phyloP scores from a whole-genome alignment of 805 yeast species.

The Candida krabiensis region DNA sequence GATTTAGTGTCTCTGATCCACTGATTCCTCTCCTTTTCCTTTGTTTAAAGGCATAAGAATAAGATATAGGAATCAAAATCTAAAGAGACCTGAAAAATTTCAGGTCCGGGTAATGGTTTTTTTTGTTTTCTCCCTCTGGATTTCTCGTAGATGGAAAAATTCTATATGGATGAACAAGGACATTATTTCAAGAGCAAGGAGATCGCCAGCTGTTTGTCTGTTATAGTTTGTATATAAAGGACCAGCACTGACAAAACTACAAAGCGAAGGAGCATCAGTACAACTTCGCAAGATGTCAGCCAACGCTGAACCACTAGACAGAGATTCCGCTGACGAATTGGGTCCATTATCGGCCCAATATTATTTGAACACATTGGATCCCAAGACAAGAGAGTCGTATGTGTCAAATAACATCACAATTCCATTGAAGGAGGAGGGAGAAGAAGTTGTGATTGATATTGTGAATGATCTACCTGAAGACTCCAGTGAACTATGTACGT shows the following conservation, averaged over 20 bases:
- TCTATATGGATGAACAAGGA: neutral
- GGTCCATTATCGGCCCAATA: conserved; percentile 26
- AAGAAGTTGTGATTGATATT: conserved; percentile 82
- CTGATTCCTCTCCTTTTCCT: neutral
- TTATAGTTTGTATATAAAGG: conserved; percentile 16
- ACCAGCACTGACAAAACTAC: conserved; percentile 1
- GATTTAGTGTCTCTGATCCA: neutral
- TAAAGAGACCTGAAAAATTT: neutral
- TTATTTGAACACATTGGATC: conserved; percentile 25
- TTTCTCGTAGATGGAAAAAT: neutral
- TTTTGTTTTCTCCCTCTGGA: too few relatives aligned
- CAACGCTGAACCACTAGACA: too few relatives aligned
- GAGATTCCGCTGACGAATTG: conserved; percentile 14
- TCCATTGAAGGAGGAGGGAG: conserved; percentile 74
- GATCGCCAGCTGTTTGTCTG: too few relatives aligned
- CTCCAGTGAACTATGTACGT: conserved; percentile 74
- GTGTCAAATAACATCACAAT: conserved; percentile 40
- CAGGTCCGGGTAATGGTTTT: neutral
- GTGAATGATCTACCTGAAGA: conserved; percentile 86
- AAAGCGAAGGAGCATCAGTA: too few relatives aligned
- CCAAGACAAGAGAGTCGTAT: conserved; percentile 21
- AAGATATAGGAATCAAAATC: too few relatives aligned
- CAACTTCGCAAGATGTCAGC: too few relatives aligned
- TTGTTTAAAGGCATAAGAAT: too few relatives aligned
- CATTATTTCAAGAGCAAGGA: too few relatives aligned